These are phyloP conservation scores for Neofusicoccum laricinum DNA, from an alignment of 2,329 filamentous ascomycete species.

Conservation along the genomic window DNA sequence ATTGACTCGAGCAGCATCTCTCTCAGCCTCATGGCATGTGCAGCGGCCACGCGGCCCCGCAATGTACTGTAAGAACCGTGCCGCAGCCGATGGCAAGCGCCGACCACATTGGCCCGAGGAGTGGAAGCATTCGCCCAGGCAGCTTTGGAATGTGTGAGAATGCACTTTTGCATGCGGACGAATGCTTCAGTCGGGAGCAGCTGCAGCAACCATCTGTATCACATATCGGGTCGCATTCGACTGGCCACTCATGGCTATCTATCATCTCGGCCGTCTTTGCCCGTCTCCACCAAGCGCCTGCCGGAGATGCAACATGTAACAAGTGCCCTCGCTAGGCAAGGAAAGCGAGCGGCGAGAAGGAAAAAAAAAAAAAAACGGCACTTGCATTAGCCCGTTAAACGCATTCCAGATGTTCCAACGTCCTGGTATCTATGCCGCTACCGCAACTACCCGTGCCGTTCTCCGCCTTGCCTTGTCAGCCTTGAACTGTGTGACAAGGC, in stretches of 20 bases:
- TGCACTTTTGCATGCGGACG: too few relatives aligned
- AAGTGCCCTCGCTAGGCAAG: background rate
- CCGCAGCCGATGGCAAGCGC: too few relatives aligned
- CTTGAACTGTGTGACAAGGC: background rate
- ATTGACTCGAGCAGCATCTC: background rate
- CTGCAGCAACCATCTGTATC: background rate
- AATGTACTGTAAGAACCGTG: too few relatives aligned
- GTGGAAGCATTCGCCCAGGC: too few relatives aligned
- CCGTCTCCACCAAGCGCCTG: background rate
- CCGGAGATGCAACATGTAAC: background rate
- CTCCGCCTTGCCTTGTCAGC: background rate
- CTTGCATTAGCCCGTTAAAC: conserved; percentile 1
- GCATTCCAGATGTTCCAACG: background rate
- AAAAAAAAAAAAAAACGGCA: background rate
- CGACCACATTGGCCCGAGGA: too few relatives aligned
- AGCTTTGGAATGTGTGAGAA: too few relatives aligned
- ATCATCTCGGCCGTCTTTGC: background rate
- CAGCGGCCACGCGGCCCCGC: too few relatives aligned
- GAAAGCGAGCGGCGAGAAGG: background rate
- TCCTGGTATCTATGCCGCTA: too few relatives aligned
- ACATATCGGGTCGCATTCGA: background rate
- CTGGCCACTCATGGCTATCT: background rate
- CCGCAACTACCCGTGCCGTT: conserved; percentile 1
- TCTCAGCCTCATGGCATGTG: conserved; percentile 1
- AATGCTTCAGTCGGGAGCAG: too few relatives aligned